phyloP scores from a whole-genome alignment of 2,329 filamentous ascomycete genomes.

The Pyrenochaeta sp. region DNA sequence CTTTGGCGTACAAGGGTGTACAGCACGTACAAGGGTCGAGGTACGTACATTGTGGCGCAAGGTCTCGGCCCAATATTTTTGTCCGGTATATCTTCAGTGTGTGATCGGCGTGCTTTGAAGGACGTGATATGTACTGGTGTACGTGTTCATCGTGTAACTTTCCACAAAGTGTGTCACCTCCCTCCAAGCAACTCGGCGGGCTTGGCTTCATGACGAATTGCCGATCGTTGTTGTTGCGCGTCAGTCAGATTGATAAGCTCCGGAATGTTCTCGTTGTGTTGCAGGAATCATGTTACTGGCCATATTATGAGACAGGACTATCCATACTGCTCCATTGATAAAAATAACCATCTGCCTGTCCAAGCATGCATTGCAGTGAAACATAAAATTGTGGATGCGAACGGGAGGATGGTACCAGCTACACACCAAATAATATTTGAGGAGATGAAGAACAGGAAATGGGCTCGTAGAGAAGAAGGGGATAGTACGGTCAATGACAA shows the following conservation, averaged over 20 bases:
- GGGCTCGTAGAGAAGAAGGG: too few species aligned
- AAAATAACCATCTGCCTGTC: not conserved
- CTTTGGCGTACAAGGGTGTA: not conserved
- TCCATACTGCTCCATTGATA: not conserved
- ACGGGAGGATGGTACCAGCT: not conserved
- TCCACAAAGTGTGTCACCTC: not conserved
- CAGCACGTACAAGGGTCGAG: not conserved
- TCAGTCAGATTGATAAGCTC: constrained; percentile 1
- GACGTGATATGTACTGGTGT: constrained; percentile 6
- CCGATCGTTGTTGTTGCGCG: constrained; percentile 14
- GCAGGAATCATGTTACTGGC: not conserved
- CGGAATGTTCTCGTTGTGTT: constrained; percentile 8
- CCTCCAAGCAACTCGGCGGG: constrained; percentile 14
- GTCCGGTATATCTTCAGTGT: not conserved
- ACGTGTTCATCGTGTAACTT: constrained; percentile 8
- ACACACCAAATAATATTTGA: too few species aligned
- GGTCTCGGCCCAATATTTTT: not conserved
- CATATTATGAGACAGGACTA: not conserved
- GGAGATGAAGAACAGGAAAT: too few species aligned
- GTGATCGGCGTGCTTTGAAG: not conserved
- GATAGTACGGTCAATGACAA: not conserved
- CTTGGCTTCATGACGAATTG: constrained; percentile 19
- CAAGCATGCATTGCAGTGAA: not conserved
- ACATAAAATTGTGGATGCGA: too few species aligned
- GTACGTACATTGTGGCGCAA: constrained; percentile 11